A percentile compares a stretch with the other conserved stretches of the same genome.
Conservation (phyloP, 2,329 filamentous ascomycete species). For the Cladosporium sp. region DNA sequence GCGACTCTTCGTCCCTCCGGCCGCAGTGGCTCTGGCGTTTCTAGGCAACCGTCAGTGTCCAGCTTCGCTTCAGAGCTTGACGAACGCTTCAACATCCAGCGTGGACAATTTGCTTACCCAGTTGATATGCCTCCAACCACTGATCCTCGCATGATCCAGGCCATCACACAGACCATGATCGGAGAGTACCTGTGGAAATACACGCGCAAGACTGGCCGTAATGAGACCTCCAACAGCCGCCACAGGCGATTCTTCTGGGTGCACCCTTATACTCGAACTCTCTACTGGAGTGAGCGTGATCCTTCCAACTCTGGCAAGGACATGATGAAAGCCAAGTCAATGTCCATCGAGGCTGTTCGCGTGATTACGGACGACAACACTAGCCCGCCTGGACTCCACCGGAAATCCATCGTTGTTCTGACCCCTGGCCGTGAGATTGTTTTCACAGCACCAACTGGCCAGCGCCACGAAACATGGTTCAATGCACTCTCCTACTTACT, state of each 20-base stretch:
- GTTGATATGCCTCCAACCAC: constrained; percentile 68
- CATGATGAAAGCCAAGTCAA: constrained; percentile 82
- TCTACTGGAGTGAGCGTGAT: constrained; percentile 96
- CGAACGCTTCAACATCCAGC: constrained; percentile 78
- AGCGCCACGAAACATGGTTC: constrained; percentile 98
- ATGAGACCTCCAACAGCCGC: constrained; percentile 82
- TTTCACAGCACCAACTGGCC: constrained; percentile 90
- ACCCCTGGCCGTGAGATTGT: constrained; percentile 87
- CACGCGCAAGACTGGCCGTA: constrained; percentile 88
- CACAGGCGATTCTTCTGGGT: constrained; percentile 99
- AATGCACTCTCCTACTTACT: constrained; percentile 93
- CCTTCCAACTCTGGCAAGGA: constrained; percentile 75
- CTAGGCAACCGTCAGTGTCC: constrained; percentile 80
- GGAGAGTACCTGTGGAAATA: constrained; percentile 99
- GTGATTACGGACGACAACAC: constrained; percentile 94
- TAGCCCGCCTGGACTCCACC: constrained; percentile 89
- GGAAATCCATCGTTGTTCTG: constrained; percentile 87
- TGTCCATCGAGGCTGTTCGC: constrained; percentile 87
- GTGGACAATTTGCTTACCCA: constrained; percentile 54
- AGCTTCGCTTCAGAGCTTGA: constrained; percentile 96
- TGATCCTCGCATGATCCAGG: constrained; percentile 97
- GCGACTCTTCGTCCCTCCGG: constrained; percentile 60
- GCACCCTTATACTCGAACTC: constrained; percentile 90
- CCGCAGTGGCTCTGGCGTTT: constrained; percentile 42
- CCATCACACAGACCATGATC: constrained; percentile 99